These are phyloP conservation scores for Gaertneriomyces semiglobifer DNA, from an alignment of 192 early-diverging fungal genomes.

Conservation along the genomic window DNA sequence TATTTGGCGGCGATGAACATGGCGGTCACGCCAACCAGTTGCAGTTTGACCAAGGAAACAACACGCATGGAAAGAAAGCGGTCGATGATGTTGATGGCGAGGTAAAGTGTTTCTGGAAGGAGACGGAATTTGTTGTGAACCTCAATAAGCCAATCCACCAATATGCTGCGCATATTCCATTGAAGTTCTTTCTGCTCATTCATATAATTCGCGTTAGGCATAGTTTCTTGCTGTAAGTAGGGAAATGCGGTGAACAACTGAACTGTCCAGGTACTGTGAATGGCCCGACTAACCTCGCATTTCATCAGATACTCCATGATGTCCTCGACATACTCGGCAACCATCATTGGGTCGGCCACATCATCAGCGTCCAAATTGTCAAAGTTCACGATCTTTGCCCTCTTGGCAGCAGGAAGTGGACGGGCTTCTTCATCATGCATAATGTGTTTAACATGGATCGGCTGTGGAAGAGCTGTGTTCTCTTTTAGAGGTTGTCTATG, in stretches of 20 bases:
- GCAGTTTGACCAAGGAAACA: slow-evolving; percentile 84
- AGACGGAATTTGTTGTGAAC: slow-evolving; percentile 87
- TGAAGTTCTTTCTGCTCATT: slow-evolving; percentile 75
- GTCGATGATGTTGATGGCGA: slow-evolving; percentile 92
- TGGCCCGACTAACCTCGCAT: slow-evolving; percentile 53
- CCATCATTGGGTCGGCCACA: slow-evolving; percentile 81
- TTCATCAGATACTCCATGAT: slow-evolving; percentile 84
- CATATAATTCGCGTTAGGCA: slow-evolving; percentile 84
- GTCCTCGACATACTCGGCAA: slow-evolving; percentile 89
- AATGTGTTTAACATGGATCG: slow-evolving; percentile 19
- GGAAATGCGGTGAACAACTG: background rate
- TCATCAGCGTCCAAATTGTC: slow-evolving; percentile 73
- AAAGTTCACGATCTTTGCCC: slow-evolving; percentile 14
- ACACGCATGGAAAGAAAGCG: slow-evolving; percentile 84
- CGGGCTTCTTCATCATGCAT: slow-evolving; percentile 5
- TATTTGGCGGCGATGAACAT: slow-evolving; percentile 93
- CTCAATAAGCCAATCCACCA: slow-evolving; percentile 96
- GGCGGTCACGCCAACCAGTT: slow-evolving; percentile 88
- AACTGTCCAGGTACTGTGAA: background rate
- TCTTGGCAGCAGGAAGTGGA: slow-evolving; percentile 17
- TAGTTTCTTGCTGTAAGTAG: slow-evolving; percentile 46
- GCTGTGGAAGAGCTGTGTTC: slow-evolving; percentile 15
- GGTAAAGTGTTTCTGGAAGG: slow-evolving; percentile 89
- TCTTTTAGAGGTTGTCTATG: background rate
- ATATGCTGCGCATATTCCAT: slow-evolving; percentile 88